Evolutionary conservation across 768 basidiomycete genomes (phyloP).

Genomic region (Agrocybe praecox): DNA sequence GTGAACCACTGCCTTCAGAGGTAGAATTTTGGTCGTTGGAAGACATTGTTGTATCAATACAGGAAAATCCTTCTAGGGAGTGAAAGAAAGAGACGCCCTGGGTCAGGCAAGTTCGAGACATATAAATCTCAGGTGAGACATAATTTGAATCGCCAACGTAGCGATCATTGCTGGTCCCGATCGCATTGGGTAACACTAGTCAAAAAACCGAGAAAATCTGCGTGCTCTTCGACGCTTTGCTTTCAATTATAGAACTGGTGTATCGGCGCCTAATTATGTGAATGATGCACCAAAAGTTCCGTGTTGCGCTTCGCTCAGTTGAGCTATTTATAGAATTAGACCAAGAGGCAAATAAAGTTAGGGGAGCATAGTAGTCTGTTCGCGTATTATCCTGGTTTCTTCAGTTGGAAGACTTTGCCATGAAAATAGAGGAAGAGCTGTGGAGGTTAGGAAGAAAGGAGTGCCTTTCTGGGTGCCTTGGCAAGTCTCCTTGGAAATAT

Average conservation of each 20-base stretch:
- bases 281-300: no score
- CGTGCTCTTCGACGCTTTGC: no score
- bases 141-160: neutral
- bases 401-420: neutral
- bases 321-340: no score
- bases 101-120: neutral
- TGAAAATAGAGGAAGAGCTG: neutral
- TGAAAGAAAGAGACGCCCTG: neutral
- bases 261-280: no score
- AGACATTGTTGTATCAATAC: neutral
- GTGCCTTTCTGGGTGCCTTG: neutral
- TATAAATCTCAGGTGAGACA: conserved; percentile 3
- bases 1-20: neutral
- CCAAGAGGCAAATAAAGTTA: no score
- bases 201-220: no score
- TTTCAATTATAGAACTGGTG: no score
- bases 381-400: no score
- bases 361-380: no score
- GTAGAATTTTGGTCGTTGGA: neutral
- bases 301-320: no score
- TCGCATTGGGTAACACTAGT: neutral
- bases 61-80: neutral
- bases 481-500: neutral
- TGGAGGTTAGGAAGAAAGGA: neutral
- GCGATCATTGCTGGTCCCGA: neutral